phyloP scores from a whole-genome alignment of 768 basidiomycete genomes.

The Phaeotremella fagi region DNA sequence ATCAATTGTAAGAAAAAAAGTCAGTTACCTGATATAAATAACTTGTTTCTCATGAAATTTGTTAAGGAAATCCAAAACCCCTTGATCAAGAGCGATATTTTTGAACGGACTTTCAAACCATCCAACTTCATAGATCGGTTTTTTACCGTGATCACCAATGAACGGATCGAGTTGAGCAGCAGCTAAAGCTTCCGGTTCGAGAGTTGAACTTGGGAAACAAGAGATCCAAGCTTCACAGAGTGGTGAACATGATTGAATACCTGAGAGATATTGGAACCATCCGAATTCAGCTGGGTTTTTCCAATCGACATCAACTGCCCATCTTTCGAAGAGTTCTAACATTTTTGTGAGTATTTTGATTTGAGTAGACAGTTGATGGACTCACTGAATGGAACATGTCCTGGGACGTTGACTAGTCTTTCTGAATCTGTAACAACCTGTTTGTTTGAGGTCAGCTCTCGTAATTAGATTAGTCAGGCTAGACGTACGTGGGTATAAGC shows the following conservation, averaged over 20 bases:
- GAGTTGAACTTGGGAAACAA: slow-evolving; percentile 15
- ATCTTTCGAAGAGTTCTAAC: slow-evolving; percentile 15
- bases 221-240: slow-evolving; percentile 3
- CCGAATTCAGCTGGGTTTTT: background rate
- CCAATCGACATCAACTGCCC: slow-evolving; percentile 13
- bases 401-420: slow-evolving; percentile 7
- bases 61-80: slow-evolving; percentile 10
- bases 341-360: no score
- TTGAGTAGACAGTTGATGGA: background rate
- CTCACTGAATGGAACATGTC: slow-evolving; percentile 19
- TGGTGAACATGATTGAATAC: background rate
- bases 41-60: slow-evolving; percentile 5
- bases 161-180: slow-evolving; percentile 3
- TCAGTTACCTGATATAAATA: slow-evolving; percentile 7
- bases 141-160: slow-evolving; percentile 2
- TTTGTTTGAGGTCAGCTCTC: no score
- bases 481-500: background rate
- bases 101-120: slow-evolving; percentile 10
- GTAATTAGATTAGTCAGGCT: no score
- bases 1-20: no score
- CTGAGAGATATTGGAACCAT: slow-evolving; percentile 7
- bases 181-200: slow-evolving; percentile 9
- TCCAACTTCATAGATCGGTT: slow-evolving; percentile 7
- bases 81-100: slow-evolving; percentile 1
- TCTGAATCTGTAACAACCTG: slow-evolving; percentile 9